Evolutionary conservation across 2,329 filamentous ascomycete species (phyloP), one percentile per base, ranked within the genome.

Genomic region (Penicillium sp.): DNA sequence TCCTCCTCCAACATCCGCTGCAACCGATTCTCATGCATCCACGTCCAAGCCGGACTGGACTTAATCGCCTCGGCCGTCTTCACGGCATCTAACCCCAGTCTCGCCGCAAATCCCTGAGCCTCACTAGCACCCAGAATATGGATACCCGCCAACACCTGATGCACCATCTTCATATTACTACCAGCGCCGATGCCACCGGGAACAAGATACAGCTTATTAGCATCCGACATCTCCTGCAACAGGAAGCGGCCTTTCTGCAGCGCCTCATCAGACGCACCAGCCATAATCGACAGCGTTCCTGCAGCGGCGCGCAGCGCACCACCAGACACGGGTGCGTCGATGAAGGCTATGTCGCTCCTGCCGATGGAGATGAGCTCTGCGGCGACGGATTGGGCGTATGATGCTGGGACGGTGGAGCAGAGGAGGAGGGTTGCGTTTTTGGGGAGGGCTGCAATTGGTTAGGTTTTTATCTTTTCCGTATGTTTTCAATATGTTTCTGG

Each of bases 261-360:
- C 6, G 83, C 83, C 3, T 76, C 78, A 1, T 82, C 78, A 0
- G 81, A 75, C 0, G 80, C 86, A 2, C 85, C 84, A 0, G 86
- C 86, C 82, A 92, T 90, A 67, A 92, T 91, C 7, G 86, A 88
- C 40, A 91, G 74, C 0, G 87, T 89, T 4, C 88, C 88, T 46
- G 87, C 82, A 0, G 86, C 86, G 1, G 88, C 88, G 34, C 88
- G 80, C 10, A 81, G 78, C 0, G 86, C 83, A 1, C 88, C 88
- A 0, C 88, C 88, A 0, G 86, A 90, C 0, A 91, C 88, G 0
- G 88, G 88, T 23, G 82, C 81, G 70, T 91, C 88, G 48, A 92
- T 80, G 49, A 91, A 80, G 47, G 79, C 75, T 31, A 91, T 79
- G 65, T 91, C 88, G 2, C 72, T 68, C 7, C 88, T 78, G 12